Evolutionary conservation across 768 basidiomycete species (phyloP).

Genomic region (Flagelloscypha sp.): DNA sequence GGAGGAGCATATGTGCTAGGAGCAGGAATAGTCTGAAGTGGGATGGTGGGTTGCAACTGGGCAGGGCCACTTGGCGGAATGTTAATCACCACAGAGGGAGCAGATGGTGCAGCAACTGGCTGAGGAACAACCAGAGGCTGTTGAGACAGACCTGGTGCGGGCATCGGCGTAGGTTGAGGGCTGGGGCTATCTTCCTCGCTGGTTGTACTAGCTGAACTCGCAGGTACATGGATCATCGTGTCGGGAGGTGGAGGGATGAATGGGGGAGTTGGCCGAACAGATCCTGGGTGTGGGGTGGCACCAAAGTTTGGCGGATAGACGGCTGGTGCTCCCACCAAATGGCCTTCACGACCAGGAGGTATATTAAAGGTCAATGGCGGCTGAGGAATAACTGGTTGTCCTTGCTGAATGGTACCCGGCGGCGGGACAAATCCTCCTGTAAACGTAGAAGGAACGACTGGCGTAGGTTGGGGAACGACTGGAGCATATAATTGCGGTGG

Average conservation of each 20-base stretch:
- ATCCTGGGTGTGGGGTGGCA: no score
- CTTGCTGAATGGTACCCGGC: no score
- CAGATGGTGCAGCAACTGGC: conserved; percentile 5
- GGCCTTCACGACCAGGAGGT: conserved; percentile 1
- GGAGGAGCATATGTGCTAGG: conserved; percentile 10
- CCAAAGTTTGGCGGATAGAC: no score
- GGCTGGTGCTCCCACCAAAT: conserved; percentile 9
- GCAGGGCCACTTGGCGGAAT: conserved; percentile 3
- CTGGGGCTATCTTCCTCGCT: conserved; percentile 5
- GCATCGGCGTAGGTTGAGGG: conserved; percentile 8
- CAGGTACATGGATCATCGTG: conserved; percentile 3
- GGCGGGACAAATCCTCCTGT: conserved; percentile 6
- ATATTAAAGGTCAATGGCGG: conserved; percentile 5
- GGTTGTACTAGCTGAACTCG: conserved; percentile 7
- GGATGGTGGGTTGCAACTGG: background rate
- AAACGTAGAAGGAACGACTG: conserved; percentile 11
- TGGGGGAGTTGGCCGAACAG: conserved; percentile 1
- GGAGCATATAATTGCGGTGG: background rate
- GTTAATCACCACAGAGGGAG: no score
- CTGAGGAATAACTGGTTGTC: no score
- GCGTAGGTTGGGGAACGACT: conserved; percentile 7
- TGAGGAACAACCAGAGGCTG: background rate
- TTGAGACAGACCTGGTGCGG: conserved; percentile 1
- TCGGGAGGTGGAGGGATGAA: conserved; percentile 14
- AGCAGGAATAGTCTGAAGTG: conserved; percentile 1